A percentile compares a stretch with the other conserved stretches of the same genome.
Evolutionary conservation across 179 eudicot species (phyloP).

Genomic region (Monotropa hypopitys): DNA sequence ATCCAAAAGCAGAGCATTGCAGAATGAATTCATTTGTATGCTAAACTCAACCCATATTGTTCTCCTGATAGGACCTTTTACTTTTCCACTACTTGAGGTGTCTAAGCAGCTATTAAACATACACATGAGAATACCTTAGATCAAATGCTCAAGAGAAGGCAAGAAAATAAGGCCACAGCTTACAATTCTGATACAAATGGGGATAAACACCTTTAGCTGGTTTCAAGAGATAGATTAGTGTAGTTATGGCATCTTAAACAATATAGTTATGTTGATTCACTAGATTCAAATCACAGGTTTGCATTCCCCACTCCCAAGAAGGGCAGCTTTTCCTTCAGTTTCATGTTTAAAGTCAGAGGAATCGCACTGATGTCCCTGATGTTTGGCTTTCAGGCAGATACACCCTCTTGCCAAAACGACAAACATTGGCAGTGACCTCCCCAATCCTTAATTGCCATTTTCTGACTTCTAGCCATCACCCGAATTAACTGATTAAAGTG

Average conservation of each 20-base stretch:
- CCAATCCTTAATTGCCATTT: no score
- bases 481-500: no score
- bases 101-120: not conserved
- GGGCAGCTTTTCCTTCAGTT: no score
- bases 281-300: not conserved
- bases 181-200: no score
- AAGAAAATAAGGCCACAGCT: not conserved
- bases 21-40: not conserved
- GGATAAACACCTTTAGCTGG: not conserved
- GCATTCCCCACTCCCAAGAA: no score
- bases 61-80: not conserved
- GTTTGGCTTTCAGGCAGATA: no score
- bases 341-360: no score
- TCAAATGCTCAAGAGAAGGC: not conserved
- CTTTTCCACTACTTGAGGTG: not conserved
- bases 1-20: not conserved
- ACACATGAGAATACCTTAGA: not conserved
- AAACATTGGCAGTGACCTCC: no score
- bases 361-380: no score
- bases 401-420: no score
- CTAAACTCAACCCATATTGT: not conserved
- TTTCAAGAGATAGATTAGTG: not conserved
- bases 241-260: not conserved
- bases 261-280: not conserved
- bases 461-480: no score